Base-by-base conservation (phyloP, 441 rosid genomes). In the Populus hybrid region DNA sequence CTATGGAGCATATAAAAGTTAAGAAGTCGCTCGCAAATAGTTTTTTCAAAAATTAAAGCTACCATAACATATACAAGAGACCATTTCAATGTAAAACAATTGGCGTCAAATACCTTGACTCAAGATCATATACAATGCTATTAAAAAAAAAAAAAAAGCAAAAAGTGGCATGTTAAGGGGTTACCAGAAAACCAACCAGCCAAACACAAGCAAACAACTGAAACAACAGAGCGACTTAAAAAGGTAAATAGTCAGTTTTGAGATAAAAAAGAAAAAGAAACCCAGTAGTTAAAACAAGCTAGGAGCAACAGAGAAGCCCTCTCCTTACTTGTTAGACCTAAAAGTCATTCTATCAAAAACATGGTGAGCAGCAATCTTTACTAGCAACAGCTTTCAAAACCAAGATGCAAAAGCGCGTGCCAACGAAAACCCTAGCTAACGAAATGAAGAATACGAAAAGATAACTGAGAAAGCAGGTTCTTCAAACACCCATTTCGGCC, bases 331-430 rank as follows among this genome's bases (percentile, higher is more conserved):
- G 69, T 16, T 18, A 9, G 4, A 11, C 64, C 69, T 38, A 40
- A 42, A 79, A 40, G 66, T 5, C 79, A 77, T 77, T 77, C 71
- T 69, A 74, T 67, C 83, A 71, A 74, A 75, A 21, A 75, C 38
- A 6, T 81, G 73, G 74, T 69, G 75, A 59, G 67, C 78, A 64
- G 28, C 63, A 72, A 16, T 4, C 12, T 40, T 50, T 36, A 2
- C 7, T 63, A 40, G 32, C 18, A 38, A 38, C 11, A 36, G 21
- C 61, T 6, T 5, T 32, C 7, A 7, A 23, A 53, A 59, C 2
- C 6, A 7, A 6, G 21, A 67, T 11, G 38, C 38, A 30, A 75
- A 67, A 38, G 34, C 67, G 2, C 69, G 53, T 75, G 4, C 76
- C 42, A 67, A 46, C 26, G 5, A 67, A n/a, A 61, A 19, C 68